Evolutionary conservation across 1,284 basidiomycete genomes (phyloP).

Genomic region (Athelia psychrophila): DNA sequence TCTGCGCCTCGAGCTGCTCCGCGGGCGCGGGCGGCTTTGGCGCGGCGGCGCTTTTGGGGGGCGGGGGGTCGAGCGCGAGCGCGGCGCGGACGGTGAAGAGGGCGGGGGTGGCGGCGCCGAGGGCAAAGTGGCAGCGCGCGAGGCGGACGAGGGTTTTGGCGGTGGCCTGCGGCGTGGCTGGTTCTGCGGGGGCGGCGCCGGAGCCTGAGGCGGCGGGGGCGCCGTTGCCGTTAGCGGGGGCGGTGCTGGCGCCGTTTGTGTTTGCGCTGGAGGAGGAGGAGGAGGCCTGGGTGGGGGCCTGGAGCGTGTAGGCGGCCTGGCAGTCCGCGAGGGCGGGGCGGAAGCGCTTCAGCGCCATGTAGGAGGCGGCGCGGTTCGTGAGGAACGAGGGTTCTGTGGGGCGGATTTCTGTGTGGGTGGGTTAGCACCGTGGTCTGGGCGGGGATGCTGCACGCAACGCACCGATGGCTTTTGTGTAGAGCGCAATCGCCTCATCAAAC

Average conservation of each 20-base stretch:
- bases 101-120: constrained; percentile 65
- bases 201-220: too few relatives aligned
- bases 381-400: constrained; percentile 72
- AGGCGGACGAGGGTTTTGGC: constrained; percentile 76
- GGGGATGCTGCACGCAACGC: constrained; percentile 12
- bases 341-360: constrained; percentile 81
- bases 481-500: constrained; percentile 71
- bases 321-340: constrained; percentile 75
- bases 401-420: constrained; percentile 50
- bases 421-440: neutral
- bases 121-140: constrained; percentile 76
- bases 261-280: too few relatives aligned
- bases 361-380: constrained; percentile 84
- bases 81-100: constrained; percentile 58
- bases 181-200: too few relatives aligned
- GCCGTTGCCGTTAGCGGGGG: neutral
- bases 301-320: constrained; percentile 68
- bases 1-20: constrained; percentile 56
- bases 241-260: constrained; percentile 6
- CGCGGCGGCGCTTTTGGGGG: too few relatives aligned
- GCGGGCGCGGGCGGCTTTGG: too few relatives aligned
- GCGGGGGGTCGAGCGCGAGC: constrained; percentile 47
- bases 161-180: too few relatives aligned
- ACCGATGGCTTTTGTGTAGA: constrained; percentile 80
- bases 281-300: constrained; percentile 41